Evolutionary conservation across 306 rosid species (phyloP).

Genomic region (Malus asiatica): DNA sequence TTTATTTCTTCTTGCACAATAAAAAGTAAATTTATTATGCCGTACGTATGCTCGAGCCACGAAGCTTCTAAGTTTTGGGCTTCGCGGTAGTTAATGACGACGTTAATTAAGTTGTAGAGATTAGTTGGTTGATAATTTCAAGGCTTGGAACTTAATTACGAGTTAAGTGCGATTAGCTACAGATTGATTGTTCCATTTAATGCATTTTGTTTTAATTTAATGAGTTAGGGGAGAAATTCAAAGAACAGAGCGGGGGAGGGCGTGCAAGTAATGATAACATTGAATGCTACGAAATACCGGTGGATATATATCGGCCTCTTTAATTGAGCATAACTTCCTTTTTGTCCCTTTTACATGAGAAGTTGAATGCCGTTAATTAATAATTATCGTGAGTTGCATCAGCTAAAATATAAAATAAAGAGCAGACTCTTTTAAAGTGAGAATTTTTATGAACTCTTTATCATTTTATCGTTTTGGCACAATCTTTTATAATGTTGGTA

Average conservation of each 20-base stretch:
- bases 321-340: neutral
- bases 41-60: neutral
- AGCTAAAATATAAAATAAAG: neutral
- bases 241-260: neutral
- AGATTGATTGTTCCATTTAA: constrained; percentile 4
- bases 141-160: neutral
- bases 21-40: neutral
- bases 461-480: too few relatives aligned
- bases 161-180: neutral
- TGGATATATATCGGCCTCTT: neutral
- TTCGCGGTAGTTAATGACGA: neutral
- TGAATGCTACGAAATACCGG: constrained; percentile 12
- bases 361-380: neutral
- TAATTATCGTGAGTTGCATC: neutral
- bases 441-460: accelerated
- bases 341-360: neutral
- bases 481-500: too few relatives aligned
- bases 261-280: constrained; percentile 14
- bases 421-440: too few relatives aligned
- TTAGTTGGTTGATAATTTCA: neutral
- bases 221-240: constrained; percentile 12
- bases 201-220: neutral
- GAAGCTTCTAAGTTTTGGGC: neutral
- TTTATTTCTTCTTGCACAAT: neutral
- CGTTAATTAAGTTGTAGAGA: neutral